A percentile compares a stretch with the other conserved stretches of the same genome.
Evolutionary conservation across 352 stramenopile species (phyloP).

Genomic region (Thalassiosira exigua): DNA sequence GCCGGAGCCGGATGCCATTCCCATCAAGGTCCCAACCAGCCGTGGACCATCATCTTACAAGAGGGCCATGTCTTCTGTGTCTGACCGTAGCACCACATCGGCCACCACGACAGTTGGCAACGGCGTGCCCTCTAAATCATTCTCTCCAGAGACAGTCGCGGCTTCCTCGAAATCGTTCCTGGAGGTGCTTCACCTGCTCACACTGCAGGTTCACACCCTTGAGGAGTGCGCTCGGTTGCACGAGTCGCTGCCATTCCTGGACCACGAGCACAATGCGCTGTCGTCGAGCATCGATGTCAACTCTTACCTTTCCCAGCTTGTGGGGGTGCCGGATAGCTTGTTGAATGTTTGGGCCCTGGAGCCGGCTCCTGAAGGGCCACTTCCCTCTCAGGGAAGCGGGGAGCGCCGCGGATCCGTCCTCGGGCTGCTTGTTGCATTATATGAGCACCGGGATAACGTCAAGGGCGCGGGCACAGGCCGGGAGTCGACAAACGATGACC

Average conservation of each 20-base stretch:
- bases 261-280: slow-evolving; percentile 78
- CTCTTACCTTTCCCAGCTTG: slow-evolving; percentile 76
- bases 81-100: slow-evolving; percentile 36
- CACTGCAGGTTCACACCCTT: slow-evolving; percentile 85
- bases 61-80: slow-evolving; percentile 39
- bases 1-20: slow-evolving; percentile 48
- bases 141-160: slow-evolving; percentile 77
- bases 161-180: slow-evolving; percentile 83
- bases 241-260: slow-evolving; percentile 69
- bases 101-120: slow-evolving; percentile 20
- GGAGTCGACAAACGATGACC: slow-evolving; percentile 62
- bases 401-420: slow-evolving; percentile 80
- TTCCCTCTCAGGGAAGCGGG: slow-evolving; percentile 77
- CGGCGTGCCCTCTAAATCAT: slow-evolving; percentile 19
- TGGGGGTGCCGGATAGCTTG: slow-evolving; percentile 73
- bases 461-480: slow-evolving; percentile 34
- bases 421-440: slow-evolving; percentile 81
- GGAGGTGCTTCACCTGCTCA: slow-evolving; percentile 85
- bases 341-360: slow-evolving; percentile 78
- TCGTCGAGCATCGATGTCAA: slow-evolving; percentile 78
- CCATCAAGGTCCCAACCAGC: slow-evolving; percentile 10
- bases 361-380: slow-evolving; percentile 68
- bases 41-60: slow-evolving; percentile 12
- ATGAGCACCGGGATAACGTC: slow-evolving; percentile 74
- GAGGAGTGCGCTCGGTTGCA: slow-evolving; percentile 81